phyloP scores from a whole-genome alignment of 805 yeast genomes.

The Yamadazyma philogaea region DNA sequence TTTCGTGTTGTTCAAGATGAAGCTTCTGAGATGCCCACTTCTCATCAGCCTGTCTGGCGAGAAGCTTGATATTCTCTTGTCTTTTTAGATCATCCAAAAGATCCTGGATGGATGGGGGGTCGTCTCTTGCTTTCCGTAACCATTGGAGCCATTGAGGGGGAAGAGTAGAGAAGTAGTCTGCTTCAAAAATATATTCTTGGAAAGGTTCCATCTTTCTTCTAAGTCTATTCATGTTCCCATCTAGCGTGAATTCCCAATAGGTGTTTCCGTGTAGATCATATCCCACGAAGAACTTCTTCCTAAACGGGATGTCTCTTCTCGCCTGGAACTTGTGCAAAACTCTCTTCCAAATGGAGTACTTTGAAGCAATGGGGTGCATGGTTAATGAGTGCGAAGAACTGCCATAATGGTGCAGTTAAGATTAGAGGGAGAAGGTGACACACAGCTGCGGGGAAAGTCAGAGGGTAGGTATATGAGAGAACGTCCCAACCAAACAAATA shows the following conservation, averaged over 20 bases:
- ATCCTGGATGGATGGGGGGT: conserved; percentile 63
- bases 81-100: conserved; percentile 57
- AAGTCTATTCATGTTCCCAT: conserved; percentile 49
- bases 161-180: conserved; percentile 56
- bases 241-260: conserved; percentile 75
- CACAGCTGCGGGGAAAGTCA: too few species aligned
- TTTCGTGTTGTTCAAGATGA: conserved; percentile 31
- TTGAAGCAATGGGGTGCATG: conserved; percentile 50
- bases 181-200: conserved; percentile 44
- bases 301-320: conserved; percentile 61
- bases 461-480: background rate
- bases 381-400: background rate
- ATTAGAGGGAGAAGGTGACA: too few species aligned
- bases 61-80: conserved; percentile 47
- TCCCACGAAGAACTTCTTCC: conserved; percentile 66
- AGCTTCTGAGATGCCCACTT: conserved; percentile 39
- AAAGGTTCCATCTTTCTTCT: conserved; percentile 64
- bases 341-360: conserved; percentile 50
- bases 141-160: conserved; percentile 81
- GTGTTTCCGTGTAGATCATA: conserved; percentile 83
- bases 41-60: conserved; percentile 47
- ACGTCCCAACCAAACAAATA: background rate
- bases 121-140: conserved; percentile 61
- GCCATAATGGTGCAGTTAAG: too few species aligned
- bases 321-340: conserved; percentile 57